These are phyloP conservation scores for Aspergillus sp. DNA, from an alignment of 2,329 filamentous ascomycete species.

Conservation along the genomic window DNA sequence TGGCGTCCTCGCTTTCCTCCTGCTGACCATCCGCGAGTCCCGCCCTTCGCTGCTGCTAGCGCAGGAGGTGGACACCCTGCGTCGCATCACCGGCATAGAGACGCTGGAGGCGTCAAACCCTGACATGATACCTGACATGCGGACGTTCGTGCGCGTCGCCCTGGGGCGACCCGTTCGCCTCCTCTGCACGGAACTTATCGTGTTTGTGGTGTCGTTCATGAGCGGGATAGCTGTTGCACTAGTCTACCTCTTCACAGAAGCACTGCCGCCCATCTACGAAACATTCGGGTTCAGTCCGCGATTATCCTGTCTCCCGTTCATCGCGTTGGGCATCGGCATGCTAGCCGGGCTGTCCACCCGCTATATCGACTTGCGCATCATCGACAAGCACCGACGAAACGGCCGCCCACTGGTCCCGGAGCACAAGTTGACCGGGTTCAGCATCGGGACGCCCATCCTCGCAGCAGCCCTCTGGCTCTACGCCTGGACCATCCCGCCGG, in stretches of 20 bases:
- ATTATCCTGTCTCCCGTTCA: constrained; percentile 37
- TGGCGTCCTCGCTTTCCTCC: constrained; percentile 30
- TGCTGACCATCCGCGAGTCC: constrained; percentile 42
- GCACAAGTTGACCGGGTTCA: constrained; percentile 49
- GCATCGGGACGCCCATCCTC: constrained; percentile 43
- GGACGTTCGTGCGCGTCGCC: constrained; percentile 37
- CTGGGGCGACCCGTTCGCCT: constrained; percentile 42
- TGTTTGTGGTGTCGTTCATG: constrained; percentile 44
- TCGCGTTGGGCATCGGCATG: constrained; percentile 39
- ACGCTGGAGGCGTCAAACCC: constrained; percentile 35
- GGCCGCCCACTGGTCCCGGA: constrained; percentile 35
- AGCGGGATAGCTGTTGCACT: constrained; percentile 44
- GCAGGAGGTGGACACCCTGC: constrained; percentile 29
- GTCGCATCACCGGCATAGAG: constrained; percentile 22
- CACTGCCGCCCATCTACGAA: constrained; percentile 39
- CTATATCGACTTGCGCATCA: constrained; percentile 38
- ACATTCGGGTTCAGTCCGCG: constrained; percentile 29
- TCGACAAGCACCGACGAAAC: constrained; percentile 22
- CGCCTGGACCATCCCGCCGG: constrained; percentile 46
- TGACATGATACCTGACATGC: constrained; percentile 37
- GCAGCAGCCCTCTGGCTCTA: constrained; percentile 47
- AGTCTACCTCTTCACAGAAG: constrained; percentile 51
- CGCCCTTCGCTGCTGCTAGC: constrained; percentile 45
- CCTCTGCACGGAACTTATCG: constrained; percentile 48
- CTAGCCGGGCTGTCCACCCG: constrained; percentile 41